Evolutionary conservation across 2,329 filamentous ascomycete species (phyloP).

Genomic region (Eutypa lata): DNA sequence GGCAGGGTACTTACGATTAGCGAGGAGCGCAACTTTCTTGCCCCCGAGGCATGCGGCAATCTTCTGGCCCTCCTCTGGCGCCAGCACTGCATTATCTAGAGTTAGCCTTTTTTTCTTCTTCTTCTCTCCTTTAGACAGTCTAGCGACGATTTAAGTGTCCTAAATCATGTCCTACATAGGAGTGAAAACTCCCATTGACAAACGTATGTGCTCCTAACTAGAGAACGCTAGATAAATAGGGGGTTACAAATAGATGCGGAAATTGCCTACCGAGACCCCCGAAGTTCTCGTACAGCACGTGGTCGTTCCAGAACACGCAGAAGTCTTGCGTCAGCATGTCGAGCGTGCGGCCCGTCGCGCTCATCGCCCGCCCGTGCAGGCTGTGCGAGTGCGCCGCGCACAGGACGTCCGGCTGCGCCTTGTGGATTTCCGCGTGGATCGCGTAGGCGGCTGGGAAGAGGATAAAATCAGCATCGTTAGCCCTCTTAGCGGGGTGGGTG

Average conservation of each 20-base stretch:
- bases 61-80: slow-evolving; percentile 45
- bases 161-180: too few species aligned
- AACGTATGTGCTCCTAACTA: too few species aligned
- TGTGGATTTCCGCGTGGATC: slow-evolving; percentile 52
- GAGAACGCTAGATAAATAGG: too few species aligned
- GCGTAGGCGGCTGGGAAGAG: slow-evolving; percentile 34
- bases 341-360: slow-evolving; percentile 55
- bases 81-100: too few species aligned
- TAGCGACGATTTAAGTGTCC: too few species aligned
- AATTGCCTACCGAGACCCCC: too few species aligned
- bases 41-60: slow-evolving; percentile 46
- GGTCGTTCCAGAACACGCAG: slow-evolving; percentile 55
- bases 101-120: too few species aligned
- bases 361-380: slow-evolving; percentile 56
- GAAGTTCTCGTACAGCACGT: slow-evolving; percentile 44
- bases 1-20: slow-evolving; percentile 34
- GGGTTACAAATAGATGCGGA: too few species aligned
- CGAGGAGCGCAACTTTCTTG: slow-evolving; percentile 50
- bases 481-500: not conserved
- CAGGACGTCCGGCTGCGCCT: slow-evolving; percentile 50
- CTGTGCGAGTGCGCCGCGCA: slow-evolving; percentile 55
- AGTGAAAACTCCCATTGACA: too few species aligned
- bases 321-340: slow-evolving; percentile 66
- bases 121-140: too few species aligned
- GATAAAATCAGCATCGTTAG: too few species aligned